A percentile compares a stretch with the other conserved stretches of the same genome.
These are phyloP conservation scores for Trametes elegans DNA, from an alignment of 768 basidiomycete genomes.

Conservation along the genomic window DNA sequence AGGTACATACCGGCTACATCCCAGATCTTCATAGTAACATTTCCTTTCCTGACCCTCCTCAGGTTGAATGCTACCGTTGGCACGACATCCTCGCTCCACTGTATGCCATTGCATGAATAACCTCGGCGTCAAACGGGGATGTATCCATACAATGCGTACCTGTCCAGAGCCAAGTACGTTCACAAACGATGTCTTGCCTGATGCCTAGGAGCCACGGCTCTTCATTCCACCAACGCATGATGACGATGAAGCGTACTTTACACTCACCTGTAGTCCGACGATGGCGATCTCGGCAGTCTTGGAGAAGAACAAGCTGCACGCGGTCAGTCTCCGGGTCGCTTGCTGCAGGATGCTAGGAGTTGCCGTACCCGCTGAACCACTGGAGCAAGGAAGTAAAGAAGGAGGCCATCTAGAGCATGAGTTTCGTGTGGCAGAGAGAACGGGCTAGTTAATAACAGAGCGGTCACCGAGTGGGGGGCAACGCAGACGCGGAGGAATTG, in stretches of 20 bases:
- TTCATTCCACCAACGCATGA: not conserved
- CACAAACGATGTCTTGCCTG: constrained; percentile 93
- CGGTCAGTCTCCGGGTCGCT: not conserved
- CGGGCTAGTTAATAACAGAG: not conserved
- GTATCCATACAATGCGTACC: constrained; percentile 38
- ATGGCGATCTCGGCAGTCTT: constrained; percentile 87
- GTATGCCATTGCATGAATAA: no score
- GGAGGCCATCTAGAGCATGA: constrained; percentile 20
- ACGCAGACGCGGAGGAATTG: not conserved
- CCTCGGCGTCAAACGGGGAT: no score
- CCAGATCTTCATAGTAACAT: constrained; percentile 92
- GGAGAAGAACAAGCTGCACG: constrained; percentile 73
- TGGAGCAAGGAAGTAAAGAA: constrained; percentile 53
- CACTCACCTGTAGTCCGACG: constrained; percentile 78
- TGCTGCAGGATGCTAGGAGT: not conserved
- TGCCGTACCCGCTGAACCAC: constrained; percentile 53
- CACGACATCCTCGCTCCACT: constrained; percentile 97
- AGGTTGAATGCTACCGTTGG: constrained; percentile 95
- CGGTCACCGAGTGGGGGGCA: not conserved
- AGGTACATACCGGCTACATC: constrained; percentile 80
- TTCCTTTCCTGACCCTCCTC: constrained; percentile 83
- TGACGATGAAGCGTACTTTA: no score
- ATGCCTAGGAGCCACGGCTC: constrained; percentile 53
- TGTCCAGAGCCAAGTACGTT: constrained; percentile 89
- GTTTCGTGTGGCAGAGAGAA: not conserved